Evolutionary conservation across 176 grass and related monocot genomes (phyloP).

Genomic region (Alloteropsis semialata): DNA sequence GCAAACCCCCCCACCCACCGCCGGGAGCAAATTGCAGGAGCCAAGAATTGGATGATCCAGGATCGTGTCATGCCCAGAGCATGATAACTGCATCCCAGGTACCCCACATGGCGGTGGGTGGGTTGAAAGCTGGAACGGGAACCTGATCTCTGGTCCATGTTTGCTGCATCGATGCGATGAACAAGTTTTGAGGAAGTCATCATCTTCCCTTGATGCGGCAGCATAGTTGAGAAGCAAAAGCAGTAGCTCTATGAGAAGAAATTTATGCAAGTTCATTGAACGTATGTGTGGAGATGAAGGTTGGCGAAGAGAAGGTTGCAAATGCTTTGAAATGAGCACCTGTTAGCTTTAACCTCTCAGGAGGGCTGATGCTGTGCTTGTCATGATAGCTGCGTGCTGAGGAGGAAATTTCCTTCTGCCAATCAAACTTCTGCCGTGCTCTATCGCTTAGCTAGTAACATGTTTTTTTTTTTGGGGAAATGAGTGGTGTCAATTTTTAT

Average conservation of each 20-base stretch:
- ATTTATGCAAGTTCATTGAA: background rate
- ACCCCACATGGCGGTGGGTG: conserved; percentile 2
- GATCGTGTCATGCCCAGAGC: conserved; percentile 33
- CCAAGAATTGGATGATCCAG: conserved; percentile 33
- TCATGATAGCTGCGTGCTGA: too few species aligned
- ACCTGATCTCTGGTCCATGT: conserved; percentile 41
- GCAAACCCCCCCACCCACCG: too few species aligned
- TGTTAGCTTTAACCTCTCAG: too few species aligned
- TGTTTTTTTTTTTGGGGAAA: too few species aligned
- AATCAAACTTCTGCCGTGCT: too few species aligned
- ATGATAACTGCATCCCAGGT: conserved; percentile 52
- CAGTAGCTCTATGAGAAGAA: background rate
- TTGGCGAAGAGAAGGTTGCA: background rate
- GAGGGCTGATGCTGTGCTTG: too few species aligned
- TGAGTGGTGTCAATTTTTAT: too few species aligned
- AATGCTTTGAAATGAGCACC: too few species aligned
- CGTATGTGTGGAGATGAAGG: background rate
- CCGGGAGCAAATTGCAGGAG: too few species aligned
- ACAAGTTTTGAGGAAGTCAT: conserved; percentile 35
- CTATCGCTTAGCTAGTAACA: too few species aligned
- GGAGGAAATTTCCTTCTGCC: too few species aligned
- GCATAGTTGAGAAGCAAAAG: conserved; percentile 8
- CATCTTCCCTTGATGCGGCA: background rate
- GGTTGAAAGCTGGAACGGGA: conserved; percentile 25
- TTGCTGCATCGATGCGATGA: conserved; percentile 18